phyloP scores from a whole-genome alignment of 805 yeast genomes.

The Teunomyces lycoperdinae region DNA sequence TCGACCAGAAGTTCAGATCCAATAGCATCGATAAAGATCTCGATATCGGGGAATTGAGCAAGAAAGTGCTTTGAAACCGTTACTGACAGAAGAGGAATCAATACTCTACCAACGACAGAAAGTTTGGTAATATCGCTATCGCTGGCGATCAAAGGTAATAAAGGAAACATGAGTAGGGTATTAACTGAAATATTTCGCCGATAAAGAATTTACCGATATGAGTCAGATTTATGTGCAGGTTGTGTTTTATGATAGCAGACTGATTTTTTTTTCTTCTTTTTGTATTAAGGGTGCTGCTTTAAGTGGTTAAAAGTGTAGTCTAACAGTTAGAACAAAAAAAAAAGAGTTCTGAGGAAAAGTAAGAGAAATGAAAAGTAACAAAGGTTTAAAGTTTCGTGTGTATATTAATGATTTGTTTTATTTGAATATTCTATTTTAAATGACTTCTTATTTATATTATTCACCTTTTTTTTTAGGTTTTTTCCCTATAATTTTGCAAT shows the following conservation, averaged over 20 bases:
- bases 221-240: constrained; percentile 1
- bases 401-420: too few relatives aligned
- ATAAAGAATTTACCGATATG: neutral
- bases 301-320: too few relatives aligned
- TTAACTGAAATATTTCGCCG: neutral
- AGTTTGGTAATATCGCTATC: constrained; percentile 17
- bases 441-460: too few relatives aligned
- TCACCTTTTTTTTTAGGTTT: neutral
- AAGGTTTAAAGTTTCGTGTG: too few relatives aligned
- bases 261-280: neutral
- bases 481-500: neutral
- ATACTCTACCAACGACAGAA: constrained; percentile 33
- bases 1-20: constrained; percentile 36
- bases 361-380: too few relatives aligned
- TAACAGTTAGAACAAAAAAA: neutral
- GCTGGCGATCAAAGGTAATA: constrained; percentile 34
- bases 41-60: constrained; percentile 29
- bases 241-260: neutral
- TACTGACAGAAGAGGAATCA: constrained; percentile 27
- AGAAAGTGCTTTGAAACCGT: constrained; percentile 30
- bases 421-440: too few relatives aligned
- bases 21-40: constrained; percentile 31
- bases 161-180: constrained; percentile 31
- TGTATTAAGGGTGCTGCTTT: too few relatives aligned
- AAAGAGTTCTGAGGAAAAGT: too few relatives aligned